phyloP scores from a whole-genome alignment of 1,284 basidiomycete genomes.

The Ceratobasidium sp. region DNA sequence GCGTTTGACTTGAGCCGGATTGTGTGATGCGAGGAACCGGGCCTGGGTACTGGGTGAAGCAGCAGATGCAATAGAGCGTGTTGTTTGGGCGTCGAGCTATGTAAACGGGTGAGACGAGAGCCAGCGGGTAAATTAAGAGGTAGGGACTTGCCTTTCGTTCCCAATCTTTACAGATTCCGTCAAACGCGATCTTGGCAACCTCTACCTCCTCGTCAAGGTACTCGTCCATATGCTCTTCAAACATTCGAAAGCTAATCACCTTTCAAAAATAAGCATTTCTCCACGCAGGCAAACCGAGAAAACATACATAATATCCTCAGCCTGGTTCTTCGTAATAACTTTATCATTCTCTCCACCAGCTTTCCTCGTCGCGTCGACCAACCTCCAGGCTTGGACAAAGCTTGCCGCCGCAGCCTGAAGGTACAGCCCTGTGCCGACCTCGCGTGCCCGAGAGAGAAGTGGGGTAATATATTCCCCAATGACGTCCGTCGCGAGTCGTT shows the following conservation, averaged over 20 bases:
- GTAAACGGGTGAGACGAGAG: background rate
- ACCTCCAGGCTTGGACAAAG: constrained; percentile 88
- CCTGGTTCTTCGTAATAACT: constrained; percentile 57
- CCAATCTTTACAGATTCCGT: constrained; percentile 84
- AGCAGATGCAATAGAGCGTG: constrained; percentile 26
- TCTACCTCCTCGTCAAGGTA: constrained; percentile 96
- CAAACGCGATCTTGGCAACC: constrained; percentile 79
- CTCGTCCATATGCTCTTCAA: constrained; percentile 95
- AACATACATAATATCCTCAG: constrained; percentile 86
- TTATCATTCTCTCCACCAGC: constrained; percentile 49
- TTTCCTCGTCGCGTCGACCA: constrained; percentile 73
- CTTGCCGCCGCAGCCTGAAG: constrained; percentile 89
- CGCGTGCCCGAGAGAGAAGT: constrained; percentile 82
- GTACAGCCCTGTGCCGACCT: constrained; percentile 80
- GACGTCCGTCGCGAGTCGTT: constrained; percentile 81
- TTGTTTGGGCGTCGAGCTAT: constrained; percentile 33
- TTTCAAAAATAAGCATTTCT: constrained; percentile 36
- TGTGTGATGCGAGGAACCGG: constrained; percentile 84
- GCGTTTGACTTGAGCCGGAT: constrained; percentile 92
- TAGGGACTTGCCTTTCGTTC: constrained; percentile 70
- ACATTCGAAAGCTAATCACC: constrained; percentile 83
- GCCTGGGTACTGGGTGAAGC: constrained; percentile 58
- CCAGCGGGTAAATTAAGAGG: constrained; percentile 42
- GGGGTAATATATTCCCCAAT: constrained; percentile 89
- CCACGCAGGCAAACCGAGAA: constrained; percentile 31